phyloP scores from a whole-genome alignment of 2,329 filamentous ascomycete species.

The Sporothrix mexicana region DNA sequence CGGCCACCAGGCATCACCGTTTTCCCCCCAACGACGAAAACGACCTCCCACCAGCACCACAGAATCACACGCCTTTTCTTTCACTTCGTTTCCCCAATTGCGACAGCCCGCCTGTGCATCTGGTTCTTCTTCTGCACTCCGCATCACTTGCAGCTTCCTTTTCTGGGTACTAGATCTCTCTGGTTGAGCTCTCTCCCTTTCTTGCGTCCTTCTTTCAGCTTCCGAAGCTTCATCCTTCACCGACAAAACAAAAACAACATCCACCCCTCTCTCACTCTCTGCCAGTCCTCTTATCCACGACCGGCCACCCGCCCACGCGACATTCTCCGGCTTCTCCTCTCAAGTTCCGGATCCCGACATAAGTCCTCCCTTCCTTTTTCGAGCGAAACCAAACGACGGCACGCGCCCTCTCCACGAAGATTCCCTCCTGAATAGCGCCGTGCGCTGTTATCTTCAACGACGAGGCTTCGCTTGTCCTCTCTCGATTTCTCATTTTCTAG shows the following conservation, averaged over 20 bases:
- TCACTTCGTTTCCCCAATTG: neutral
- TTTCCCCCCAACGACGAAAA: slow-evolving; percentile 22
- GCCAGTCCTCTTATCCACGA: neutral
- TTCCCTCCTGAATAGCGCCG: neutral
- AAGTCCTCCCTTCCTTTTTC: neutral
- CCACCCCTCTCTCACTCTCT: neutral
- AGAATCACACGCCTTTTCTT: neutral
- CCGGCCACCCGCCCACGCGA: slow-evolving; percentile 1
- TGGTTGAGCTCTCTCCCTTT: neutral
- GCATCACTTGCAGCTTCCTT: neutral
- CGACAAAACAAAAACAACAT: slow-evolving; percentile 24
- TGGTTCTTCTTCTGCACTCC: neutral
- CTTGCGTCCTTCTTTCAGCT: neutral
- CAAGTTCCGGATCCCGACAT: neutral
- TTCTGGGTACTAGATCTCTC: neutral
- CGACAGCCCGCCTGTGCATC: neutral
- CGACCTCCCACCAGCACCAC: slow-evolving; percentile 1
- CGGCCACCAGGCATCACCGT: slow-evolving; percentile 33
- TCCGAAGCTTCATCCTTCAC: neutral
- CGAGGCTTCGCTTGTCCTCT: neutral
- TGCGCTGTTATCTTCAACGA: slow-evolving; percentile 2
- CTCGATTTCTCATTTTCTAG: neutral
- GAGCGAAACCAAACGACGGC: neutral
- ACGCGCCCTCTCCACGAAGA: neutral
- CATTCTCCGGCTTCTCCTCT: neutral